Percentiles rank a stretch among this genome's conserved stretches.
Evolutionary conservation across 2,329 filamentous ascomycete species (phyloP).

Genomic region (Exophiala aquamarina): DNA sequence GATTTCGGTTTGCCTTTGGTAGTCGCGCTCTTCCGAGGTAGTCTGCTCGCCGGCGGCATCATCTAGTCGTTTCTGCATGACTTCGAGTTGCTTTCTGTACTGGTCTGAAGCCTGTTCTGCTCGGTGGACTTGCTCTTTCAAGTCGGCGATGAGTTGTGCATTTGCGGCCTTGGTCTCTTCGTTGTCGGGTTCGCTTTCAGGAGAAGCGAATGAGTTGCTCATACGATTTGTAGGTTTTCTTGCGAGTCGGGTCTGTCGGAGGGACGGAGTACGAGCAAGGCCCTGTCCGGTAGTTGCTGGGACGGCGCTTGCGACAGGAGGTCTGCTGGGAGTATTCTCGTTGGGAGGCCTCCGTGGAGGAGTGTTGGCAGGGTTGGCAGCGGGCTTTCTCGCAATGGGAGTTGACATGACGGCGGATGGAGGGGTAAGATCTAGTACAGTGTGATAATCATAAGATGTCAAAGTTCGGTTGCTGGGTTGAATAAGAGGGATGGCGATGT

Average conservation of each 20-base stretch:
- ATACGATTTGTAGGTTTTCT: conserved; percentile 39
- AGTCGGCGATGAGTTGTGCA: conserved; percentile 74
- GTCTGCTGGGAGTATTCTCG: conserved; percentile 20
- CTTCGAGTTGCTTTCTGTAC: conserved; percentile 78
- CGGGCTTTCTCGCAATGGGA: conserved; percentile 23
- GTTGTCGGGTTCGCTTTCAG: conserved; percentile 52
- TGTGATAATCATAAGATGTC: background rate
- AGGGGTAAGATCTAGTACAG: no score
- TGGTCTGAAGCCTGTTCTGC: conserved; percentile 77
- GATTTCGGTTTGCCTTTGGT: conserved; percentile 81
- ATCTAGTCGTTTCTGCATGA: conserved; percentile 81
- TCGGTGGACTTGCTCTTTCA: conserved; percentile 78
- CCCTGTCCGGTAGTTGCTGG: conserved; percentile 56
- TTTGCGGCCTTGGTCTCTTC: conserved; percentile 78
- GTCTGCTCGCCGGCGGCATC: conserved; percentile 80
- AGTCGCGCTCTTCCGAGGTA: conserved; percentile 81
- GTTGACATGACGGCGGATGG: conserved; percentile 22
- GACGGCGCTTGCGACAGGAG: conserved; percentile 14
- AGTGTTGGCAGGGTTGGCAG: conserved; percentile 19
- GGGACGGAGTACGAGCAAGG: conserved; percentile 60
- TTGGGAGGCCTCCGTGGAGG: conserved; percentile 30
- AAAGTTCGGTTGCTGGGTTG: background rate
- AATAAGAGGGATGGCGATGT: no score
- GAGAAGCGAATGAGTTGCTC: conserved; percentile 29
- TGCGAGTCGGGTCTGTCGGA: conserved; percentile 35